phyloP scores from a whole-genome alignment of 805 yeast genomes.

The Alloascoidea africana region DNA sequence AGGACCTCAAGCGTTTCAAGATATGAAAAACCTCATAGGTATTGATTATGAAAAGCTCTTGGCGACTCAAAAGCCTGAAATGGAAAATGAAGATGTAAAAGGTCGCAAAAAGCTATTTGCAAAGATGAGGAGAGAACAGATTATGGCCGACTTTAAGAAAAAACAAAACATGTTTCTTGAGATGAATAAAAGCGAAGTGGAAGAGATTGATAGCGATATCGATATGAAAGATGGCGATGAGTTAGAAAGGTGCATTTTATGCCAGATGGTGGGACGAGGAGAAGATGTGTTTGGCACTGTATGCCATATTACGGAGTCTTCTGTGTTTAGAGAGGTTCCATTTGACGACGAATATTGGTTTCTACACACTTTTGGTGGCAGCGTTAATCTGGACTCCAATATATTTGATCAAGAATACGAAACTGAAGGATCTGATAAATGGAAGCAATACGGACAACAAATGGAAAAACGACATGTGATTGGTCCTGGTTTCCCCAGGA shows the following conservation, averaged over 20 bases:
- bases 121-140: constrained; percentile 47
- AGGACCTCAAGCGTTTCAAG: constrained; percentile 5
- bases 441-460: constrained; percentile 23
- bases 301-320: constrained; percentile 39
- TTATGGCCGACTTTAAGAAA: constrained; percentile 64
- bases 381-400: constrained; percentile 20
- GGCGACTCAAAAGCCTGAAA: constrained; percentile 13
- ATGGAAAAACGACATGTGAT: constrained; percentile 26
- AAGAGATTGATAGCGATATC: constrained; percentile 19
- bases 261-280: constrained; percentile 59
- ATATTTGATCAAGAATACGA: constrained; percentile 9
- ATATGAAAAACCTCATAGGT: constrained; percentile 3
- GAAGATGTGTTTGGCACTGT: constrained; percentile 67
- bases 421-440: constrained; percentile 14
- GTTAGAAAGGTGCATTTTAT: constrained; percentile 51
- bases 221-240: constrained; percentile 26
- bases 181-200: constrained; percentile 23
- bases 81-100: constrained; percentile 22
- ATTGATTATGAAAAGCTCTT: not conserved
- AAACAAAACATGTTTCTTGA: constrained; percentile 69
- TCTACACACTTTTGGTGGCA: constrained; percentile 41
- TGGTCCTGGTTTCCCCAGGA: constrained; percentile 58
- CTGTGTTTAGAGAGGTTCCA: constrained; percentile 52
- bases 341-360: constrained; percentile 51
- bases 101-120: constrained; percentile 57